phyloP scores from a whole-genome alignment of 2,329 filamentous ascomycete species.

The Penicillium sp. region DNA sequence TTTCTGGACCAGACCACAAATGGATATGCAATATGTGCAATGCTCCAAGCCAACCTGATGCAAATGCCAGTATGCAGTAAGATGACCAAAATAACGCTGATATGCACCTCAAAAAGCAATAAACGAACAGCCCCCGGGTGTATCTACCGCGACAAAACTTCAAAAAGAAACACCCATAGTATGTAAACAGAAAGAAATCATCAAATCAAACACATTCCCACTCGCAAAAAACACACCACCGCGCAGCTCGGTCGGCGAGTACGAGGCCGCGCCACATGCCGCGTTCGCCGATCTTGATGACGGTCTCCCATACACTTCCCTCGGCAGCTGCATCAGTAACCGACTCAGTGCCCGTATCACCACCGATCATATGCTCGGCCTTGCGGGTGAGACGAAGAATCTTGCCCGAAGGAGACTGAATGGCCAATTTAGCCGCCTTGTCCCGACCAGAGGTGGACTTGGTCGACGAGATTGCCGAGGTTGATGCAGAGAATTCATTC shows the following conservation, averaged over 20 bases:
- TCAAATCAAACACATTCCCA: conserved; percentile 60
- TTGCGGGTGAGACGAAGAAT: conserved; percentile 69
- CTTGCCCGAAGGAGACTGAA: conserved; percentile 92
- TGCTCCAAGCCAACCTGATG: conserved; percentile 25
- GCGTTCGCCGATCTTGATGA: conserved; percentile 66
- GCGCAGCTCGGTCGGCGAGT: conserved; percentile 63
- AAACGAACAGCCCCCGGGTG: neutral
- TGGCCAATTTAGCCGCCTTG: conserved; percentile 93
- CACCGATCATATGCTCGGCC: conserved; percentile 46
- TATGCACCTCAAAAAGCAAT: conserved; percentile 10
- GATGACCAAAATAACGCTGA: conserved; percentile 3
- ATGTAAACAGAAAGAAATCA: neutral
- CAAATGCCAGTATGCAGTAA: conserved; percentile 26
- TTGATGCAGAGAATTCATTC: conserved; percentile 44
- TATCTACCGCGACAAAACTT: conserved; percentile 2
- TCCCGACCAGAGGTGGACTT: conserved; percentile 41
- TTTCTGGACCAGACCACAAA: conserved; percentile 7
- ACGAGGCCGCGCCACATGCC: conserved; percentile 65
- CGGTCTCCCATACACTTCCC: conserved; percentile 65
- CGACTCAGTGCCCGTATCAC: conserved; percentile 33
- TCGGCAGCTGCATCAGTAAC: conserved; percentile 44
- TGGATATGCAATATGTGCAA: conserved; percentile 22
- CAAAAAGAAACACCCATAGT: conserved; percentile 3
- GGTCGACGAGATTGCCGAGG: conserved; percentile 57
- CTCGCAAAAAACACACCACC: conserved; percentile 70